phyloP scores from a whole-genome alignment of 2,329 filamentous ascomycete genomes.

The Diaporthe velutina region DNA sequence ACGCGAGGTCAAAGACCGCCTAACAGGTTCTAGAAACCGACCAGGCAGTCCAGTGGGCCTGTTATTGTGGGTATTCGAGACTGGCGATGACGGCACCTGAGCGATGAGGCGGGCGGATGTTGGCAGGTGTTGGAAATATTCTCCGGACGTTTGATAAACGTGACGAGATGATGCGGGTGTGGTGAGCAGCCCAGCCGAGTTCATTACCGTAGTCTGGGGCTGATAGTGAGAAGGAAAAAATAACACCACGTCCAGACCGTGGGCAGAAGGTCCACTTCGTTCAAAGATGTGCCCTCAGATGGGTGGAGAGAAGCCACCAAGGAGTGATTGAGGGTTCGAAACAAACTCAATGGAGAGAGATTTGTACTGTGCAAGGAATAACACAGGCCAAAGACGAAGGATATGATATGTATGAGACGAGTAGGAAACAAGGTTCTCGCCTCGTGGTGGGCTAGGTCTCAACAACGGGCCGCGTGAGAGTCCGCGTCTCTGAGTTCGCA shows the following conservation, averaged over 20 bases:
- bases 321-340: constrained; percentile 9
- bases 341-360: constrained; percentile 16
- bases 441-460: constrained; percentile 2
- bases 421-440: constrained; percentile 19
- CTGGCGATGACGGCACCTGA: constrained; percentile 36
- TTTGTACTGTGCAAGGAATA: constrained; percentile 1
- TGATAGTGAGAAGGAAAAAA: neutral
- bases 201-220: constrained; percentile 13
- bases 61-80: constrained; percentile 36
- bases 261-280: neutral
- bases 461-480: constrained; percentile 9
- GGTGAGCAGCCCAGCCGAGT: constrained; percentile 11
- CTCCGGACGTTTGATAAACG: neutral
- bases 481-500: constrained; percentile 13
- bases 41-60: constrained; percentile 23
- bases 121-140: constrained; percentile 28
- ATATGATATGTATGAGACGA: constrained; percentile 13
- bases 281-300: neutral
- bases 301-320: constrained; percentile 18
- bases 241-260: neutral
- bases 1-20: constrained; percentile 10
- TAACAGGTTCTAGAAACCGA: constrained; percentile 19
- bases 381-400: constrained; percentile 8
- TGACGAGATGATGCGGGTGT: constrained; percentile 27
- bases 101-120: neutral